phyloP scores from a whole-genome alignment of 2,329 filamentous ascomycete species.

The Sporothrix curviconia region DNA sequence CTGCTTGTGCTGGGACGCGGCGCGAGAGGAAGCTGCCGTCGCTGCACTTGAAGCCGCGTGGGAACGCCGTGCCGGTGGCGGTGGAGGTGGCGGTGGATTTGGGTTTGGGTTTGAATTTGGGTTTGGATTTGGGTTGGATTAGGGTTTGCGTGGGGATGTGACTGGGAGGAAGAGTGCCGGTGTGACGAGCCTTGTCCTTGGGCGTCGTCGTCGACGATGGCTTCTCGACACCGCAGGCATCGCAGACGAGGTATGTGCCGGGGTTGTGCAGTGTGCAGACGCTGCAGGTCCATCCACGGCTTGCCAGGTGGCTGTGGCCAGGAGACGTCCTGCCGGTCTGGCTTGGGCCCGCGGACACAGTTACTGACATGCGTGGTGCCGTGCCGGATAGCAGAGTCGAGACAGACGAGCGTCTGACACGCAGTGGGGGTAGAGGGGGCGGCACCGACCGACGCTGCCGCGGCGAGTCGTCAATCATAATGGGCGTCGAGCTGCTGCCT shows the following conservation, averaged over 20 bases:
- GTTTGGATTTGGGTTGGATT: neutral
- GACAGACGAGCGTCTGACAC: neutral
- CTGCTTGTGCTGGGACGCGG: neutral
- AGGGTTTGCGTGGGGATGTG: neutral
- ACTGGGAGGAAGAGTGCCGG: neutral
- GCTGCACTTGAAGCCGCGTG: neutral
- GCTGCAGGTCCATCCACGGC: conserved; percentile 42
- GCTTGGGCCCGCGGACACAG: too few species aligned
- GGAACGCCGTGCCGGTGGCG: neutral
- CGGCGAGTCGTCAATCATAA: neutral
- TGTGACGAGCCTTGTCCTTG: neutral
- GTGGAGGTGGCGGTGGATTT: conserved; percentile 1
- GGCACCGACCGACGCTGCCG: neutral
- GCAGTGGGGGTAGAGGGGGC: neutral
- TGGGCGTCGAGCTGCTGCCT: neutral
- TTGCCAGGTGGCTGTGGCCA: neutral
- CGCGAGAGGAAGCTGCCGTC: neutral
- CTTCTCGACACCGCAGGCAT: conserved; percentile 47
- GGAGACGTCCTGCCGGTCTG: too few species aligned
- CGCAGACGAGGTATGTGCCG: conserved; percentile 44
- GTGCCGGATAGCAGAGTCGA: neutral
- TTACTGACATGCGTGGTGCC: neutral
- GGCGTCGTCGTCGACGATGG: neutral
- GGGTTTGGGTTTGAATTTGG: neutral
- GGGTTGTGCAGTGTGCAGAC: conserved; percentile 54